Evolutionary conservation across 2,329 filamentous ascomycete genomes (phyloP).

Genomic region (Escovopsis sp.): DNA sequence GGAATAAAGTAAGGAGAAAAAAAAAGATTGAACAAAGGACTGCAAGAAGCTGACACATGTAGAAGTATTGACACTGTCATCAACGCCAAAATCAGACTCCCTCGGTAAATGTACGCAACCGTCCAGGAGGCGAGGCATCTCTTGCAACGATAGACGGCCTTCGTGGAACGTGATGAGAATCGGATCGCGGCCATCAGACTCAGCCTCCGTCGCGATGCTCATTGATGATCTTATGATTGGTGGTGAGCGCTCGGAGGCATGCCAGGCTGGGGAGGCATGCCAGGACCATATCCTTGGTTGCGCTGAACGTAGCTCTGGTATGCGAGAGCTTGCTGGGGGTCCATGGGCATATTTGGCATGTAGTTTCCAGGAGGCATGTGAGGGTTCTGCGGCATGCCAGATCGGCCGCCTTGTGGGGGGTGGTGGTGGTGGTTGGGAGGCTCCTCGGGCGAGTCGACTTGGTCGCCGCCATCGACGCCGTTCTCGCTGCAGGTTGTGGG

Average conservation of each 20-base stretch:
- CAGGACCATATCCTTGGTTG: slow-evolving; percentile 53
- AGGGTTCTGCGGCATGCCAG: slow-evolving; percentile 50
- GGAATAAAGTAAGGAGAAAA: slow-evolving; percentile 2
- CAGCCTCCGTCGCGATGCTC: slow-evolving; percentile 3
- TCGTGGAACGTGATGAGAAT: slow-evolving; percentile 37
- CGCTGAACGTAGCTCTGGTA: slow-evolving; percentile 76
- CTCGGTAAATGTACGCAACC: slow-evolving; percentile 24
- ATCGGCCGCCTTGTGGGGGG: slow-evolving; percentile 33
- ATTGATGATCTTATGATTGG: slow-evolving; percentile 41
- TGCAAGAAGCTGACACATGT: slow-evolving; percentile 13
- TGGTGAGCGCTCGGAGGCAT: slow-evolving; percentile 76
- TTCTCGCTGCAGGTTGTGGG: slow-evolving; percentile 69
- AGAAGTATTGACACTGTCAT: slow-evolving; percentile 20
- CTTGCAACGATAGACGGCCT: slow-evolving; percentile 12
- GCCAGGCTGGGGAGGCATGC: slow-evolving; percentile 61
- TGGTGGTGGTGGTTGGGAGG: slow-evolving; percentile 63
- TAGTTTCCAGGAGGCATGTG: slow-evolving; percentile 52
- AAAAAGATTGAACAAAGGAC: slow-evolving; percentile 5
- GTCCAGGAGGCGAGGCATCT: slow-evolving; percentile 14
- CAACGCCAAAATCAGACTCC: slow-evolving; percentile 30
- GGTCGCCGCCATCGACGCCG: slow-evolving; percentile 59
- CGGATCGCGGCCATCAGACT: slow-evolving; percentile 39
- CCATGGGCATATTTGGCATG: slow-evolving; percentile 51
- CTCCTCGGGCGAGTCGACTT: slow-evolving; percentile 86
- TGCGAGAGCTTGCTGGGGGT: slow-evolving; percentile 63